phyloP scores from a whole-genome alignment of 2,329 filamentous ascomycete genomes.

The Daldinia sp. region DNA sequence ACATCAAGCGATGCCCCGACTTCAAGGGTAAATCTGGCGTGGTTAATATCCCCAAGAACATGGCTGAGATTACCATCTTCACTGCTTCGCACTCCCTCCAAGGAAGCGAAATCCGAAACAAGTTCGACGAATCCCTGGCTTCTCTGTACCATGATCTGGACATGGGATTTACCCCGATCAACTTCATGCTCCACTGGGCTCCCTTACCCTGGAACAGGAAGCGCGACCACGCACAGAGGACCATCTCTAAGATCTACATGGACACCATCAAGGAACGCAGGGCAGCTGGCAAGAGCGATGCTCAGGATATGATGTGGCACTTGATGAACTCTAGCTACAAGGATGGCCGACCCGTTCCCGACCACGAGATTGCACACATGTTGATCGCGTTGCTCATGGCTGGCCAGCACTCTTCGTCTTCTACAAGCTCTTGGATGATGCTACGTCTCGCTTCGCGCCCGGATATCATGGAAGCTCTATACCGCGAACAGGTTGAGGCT shows the following conservation, averaged over 20 bases:
- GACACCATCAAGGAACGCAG: conserved; percentile 81
- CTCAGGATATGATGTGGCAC: conserved; percentile 87
- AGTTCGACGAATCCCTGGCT: conserved; percentile 82
- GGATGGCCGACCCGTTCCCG: conserved; percentile 78
- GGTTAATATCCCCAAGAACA: conserved; percentile 75
- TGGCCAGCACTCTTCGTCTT: conserved; percentile 88
- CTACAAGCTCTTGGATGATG: conserved; percentile 85
- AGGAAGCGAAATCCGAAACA: conserved; percentile 81
- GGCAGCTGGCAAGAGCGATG: conserved; percentile 57
- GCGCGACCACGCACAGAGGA: conserved; percentile 80
- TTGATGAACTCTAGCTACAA: conserved; percentile 88
- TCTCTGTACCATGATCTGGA: conserved; percentile 88
- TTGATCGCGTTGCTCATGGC: conserved; percentile 95
- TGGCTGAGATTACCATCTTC: conserved; percentile 90
- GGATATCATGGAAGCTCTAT: conserved; percentile 80
- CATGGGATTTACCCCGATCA: conserved; percentile 88
- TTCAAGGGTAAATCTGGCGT: conserved; percentile 75
- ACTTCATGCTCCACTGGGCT: conserved; percentile 89
- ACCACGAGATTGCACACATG: conserved; percentile 88
- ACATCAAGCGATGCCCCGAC: conserved; percentile 70
- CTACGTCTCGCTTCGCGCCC: conserved; percentile 80
- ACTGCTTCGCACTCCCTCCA: conserved; percentile 87
- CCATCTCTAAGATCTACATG: conserved; percentile 82
- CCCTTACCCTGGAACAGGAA: conserved; percentile 88
- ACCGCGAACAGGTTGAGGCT: conserved; percentile 78